These are phyloP conservation scores for Neonectria neomacrospora DNA, from an alignment of 2,329 filamentous ascomycete species.

Conservation along the genomic window DNA sequence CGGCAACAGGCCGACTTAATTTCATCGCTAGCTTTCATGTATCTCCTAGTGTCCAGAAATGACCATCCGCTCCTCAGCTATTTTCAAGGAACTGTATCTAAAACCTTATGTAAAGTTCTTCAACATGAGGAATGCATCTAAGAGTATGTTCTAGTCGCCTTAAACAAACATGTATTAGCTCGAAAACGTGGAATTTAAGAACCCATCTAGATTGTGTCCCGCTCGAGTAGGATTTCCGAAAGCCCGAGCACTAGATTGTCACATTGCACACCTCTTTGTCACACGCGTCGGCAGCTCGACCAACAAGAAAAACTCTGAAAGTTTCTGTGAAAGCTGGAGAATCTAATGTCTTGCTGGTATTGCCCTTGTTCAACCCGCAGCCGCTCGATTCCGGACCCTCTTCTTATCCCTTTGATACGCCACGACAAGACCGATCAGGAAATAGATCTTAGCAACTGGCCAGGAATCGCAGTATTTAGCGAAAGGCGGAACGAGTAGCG, in stretches of 20 bases:
- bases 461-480: slow-evolving; percentile 1
- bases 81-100: neutral
- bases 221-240: neutral
- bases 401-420: slow-evolving; percentile 2
- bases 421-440: slow-evolving; percentile 1
- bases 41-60: neutral
- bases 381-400: neutral
- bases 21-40: neutral
- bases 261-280: neutral
- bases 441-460: neutral
- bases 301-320: neutral
- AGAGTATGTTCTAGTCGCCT: neutral
- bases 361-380: neutral
- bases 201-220: neutral
- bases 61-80: neutral
- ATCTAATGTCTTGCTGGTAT: slow-evolving; percentile 8
- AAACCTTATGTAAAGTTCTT: neutral
- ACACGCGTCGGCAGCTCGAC: neutral
- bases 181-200: neutral
- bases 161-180: neutral
- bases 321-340: neutral
- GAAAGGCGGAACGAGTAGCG: slow-evolving; percentile 1
- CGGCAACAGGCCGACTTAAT: too few relatives aligned
- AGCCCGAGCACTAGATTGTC: neutral
- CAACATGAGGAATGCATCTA: neutral